Base-by-base conservation (phyloP, 495 filamentous ascomycete species). In the Extremus antarcticus region DNA sequence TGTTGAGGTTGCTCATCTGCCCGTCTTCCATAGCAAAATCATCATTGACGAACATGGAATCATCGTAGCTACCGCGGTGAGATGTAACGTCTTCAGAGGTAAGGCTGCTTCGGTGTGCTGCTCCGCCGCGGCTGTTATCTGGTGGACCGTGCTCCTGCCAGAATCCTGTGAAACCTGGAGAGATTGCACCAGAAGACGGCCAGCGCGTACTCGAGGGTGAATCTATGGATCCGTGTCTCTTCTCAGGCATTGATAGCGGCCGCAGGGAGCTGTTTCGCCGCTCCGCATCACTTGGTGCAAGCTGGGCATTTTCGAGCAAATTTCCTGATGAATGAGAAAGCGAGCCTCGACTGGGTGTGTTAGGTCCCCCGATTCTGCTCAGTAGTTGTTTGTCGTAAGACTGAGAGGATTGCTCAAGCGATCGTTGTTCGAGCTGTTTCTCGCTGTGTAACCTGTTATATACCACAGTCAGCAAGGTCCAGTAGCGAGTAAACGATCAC, bases 341-440 rank as follows among this genome's bases (percentile, higher is more conserved):
- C 2, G 59, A 62, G 20, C 17, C 29, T 64, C 82, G 71, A 60
- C 81, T 76, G 38, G 78, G 58, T 58, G 81, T 78, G 65, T 80
- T 73, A 52, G 76, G 65, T 70, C 81, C 77, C 71, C 86, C 73
- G 73, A 81, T 83, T 65, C 86, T 90, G 45, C 86, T 87, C 23
- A 92, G 69, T 50, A 91, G 70, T 55, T 84, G 83, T 64, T 84
- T 84, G 61, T 94, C 89, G 63, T 92, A 92, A 24, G 80, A 79
- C 60, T 86, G 80, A 16, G 79, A 83, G 8, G 78, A 80, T 54
- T 76, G 80, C 64, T 78, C 75, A 32, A 82, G 69, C 50, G 78
- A 74, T 43, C 74, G 66, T 56, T 76, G 71, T 47, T 78, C 81
- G 40, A 82, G 71, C 45, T 80, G 75, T 43, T 68, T 72, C 64